Conservation (phyloP, 176 grass and related monocot species). For the Calamus simplicifolius region DNA sequence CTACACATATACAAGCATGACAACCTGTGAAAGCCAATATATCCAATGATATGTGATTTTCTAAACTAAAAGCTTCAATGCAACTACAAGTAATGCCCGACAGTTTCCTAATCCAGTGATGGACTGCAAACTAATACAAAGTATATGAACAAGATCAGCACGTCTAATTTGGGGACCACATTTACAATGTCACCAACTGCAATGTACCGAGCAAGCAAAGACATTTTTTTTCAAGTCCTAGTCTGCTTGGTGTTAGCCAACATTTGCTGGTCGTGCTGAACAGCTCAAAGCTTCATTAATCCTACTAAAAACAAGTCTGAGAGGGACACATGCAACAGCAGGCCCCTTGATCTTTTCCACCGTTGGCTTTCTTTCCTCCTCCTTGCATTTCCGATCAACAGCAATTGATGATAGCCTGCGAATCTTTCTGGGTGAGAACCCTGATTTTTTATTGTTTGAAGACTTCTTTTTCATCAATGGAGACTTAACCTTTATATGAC, state of each 20-base stretch:
- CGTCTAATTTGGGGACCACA: background rate
- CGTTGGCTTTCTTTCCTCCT: conserved; percentile 38
- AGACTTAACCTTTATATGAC: conserved; percentile 42
- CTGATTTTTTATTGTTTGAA: conserved; percentile 52
- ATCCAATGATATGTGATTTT: background rate
- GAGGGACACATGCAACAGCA: conserved; percentile 63
- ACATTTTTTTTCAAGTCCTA: background rate
- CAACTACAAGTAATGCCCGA: background rate
- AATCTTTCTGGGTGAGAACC: conserved; percentile 82
- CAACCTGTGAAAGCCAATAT: background rate
- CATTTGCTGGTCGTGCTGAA: conserved; percentile 46
- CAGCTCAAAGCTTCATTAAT: conserved; percentile 85
- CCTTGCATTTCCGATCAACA: conserved; percentile 22
- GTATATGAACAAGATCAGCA: background rate
- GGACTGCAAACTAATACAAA: background rate
- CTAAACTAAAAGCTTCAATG: background rate
- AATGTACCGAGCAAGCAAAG: background rate
- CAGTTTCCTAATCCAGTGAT: background rate
- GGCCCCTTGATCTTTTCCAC: conserved; percentile 49
- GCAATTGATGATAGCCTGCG: conserved; percentile 74
- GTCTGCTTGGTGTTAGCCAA: conserved; percentile 5
- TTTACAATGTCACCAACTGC: conserved; percentile 2
- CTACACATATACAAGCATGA: conserved; percentile 5
- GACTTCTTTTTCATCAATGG: conserved; percentile 17
- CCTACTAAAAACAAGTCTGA: conserved; percentile 97